phyloP scores from a whole-genome alignment of 1,284 basidiomycete genomes.

The Leccinum angustisporum region DNA sequence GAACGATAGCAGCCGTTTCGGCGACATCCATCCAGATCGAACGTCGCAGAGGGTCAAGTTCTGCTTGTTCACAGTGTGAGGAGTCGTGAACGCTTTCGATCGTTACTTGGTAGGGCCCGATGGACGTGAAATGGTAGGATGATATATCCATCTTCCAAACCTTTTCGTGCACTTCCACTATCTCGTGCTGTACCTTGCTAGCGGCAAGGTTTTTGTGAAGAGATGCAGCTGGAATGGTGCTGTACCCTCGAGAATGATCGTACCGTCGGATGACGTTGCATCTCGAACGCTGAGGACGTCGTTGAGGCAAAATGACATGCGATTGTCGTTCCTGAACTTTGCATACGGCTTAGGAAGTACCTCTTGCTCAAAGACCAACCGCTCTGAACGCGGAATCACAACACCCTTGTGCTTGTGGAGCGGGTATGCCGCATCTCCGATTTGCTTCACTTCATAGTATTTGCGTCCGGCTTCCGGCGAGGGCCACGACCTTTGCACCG shows the following conservation, averaged over 20 bases:
- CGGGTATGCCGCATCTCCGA: slow-evolving; percentile 88
- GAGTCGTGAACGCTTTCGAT: slow-evolving; percentile 78
- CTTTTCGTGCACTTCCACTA: slow-evolving; percentile 56
- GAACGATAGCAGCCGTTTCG: slow-evolving; percentile 90
- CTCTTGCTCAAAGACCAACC: slow-evolving; percentile 81
- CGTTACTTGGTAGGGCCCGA: slow-evolving; percentile 78
- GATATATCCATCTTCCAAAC: slow-evolving; percentile 80
- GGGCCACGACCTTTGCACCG: slow-evolving; percentile 81
- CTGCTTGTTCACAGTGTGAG: slow-evolving; percentile 75
- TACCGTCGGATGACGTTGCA: slow-evolving; percentile 49
- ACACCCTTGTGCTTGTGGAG: slow-evolving; percentile 59
- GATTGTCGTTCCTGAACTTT: slow-evolving; percentile 66
- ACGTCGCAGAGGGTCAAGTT: slow-evolving; percentile 61
- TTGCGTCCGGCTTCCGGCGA: slow-evolving; percentile 77
- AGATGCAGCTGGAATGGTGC: slow-evolving; percentile 85
- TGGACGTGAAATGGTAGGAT: slow-evolving; percentile 68
- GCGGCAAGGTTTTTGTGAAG: slow-evolving; percentile 70
- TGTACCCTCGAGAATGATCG: slow-evolving; percentile 68
- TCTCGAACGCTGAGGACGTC: slow-evolving; percentile 62
- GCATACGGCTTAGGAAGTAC: slow-evolving; percentile 77
- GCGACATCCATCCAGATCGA: slow-evolving; percentile 86
- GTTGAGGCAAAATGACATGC: slow-evolving; percentile 75
- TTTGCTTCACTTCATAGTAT: slow-evolving; percentile 85
- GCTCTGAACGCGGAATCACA: slow-evolving; percentile 60
- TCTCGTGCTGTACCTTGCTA: slow-evolving; percentile 60